These are phyloP conservation scores for Lindgomyces ingoldianus DNA, from an alignment of 495 filamentous ascomycete genomes.

Conservation along the genomic window DNA sequence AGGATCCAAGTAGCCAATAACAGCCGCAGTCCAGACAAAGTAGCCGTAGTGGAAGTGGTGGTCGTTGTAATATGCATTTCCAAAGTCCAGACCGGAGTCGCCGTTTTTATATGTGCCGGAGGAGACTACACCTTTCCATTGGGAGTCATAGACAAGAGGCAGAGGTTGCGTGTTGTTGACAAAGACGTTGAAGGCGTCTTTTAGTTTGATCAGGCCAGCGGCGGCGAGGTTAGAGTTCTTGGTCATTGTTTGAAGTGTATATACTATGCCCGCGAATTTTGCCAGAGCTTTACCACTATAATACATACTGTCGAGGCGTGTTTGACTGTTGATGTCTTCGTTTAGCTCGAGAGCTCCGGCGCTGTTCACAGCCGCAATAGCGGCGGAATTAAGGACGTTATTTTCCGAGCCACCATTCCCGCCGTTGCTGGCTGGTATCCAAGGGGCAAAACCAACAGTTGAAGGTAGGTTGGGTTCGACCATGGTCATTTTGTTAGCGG, in stretches of 20 bases:
- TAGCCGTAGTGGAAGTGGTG: conserved; percentile 96
- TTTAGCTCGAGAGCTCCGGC: conserved; percentile 66
- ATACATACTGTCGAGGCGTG: conserved; percentile 87
- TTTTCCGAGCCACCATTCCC: conserved; percentile 47
- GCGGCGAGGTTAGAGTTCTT: conserved; percentile 60
- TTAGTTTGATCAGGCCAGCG: conserved; percentile 65
- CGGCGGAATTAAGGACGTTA: conserved; percentile 53
- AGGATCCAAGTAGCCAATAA: conserved; percentile 79
- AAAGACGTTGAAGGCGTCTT: conserved; percentile 75
- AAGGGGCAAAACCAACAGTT: conserved; percentile 74
- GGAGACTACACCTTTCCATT: conserved; percentile 85
- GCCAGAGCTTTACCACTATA: conserved; percentile 89
- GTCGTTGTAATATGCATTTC: conserved; percentile 75
- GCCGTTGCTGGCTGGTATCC: conserved; percentile 52
- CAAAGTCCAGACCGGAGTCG: conserved; percentile 57
- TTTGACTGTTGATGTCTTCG: conserved; percentile 69
- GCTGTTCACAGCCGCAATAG: conserved; percentile 56
- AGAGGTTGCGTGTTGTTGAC: conserved; percentile 72
- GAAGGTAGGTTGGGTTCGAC: conserved; percentile 70
- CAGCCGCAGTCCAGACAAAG: conserved; percentile 84
- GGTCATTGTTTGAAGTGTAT: conserved; percentile 67
- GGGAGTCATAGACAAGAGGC: conserved; percentile 64
- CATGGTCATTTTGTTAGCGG: conserved; percentile 79
- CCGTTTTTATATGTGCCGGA: conserved; percentile 74
- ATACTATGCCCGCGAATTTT: conserved; percentile 78